Base-by-base conservation (phyloP, 2,329 filamentous ascomycete species). In the Colletotrichum agaves region DNA sequence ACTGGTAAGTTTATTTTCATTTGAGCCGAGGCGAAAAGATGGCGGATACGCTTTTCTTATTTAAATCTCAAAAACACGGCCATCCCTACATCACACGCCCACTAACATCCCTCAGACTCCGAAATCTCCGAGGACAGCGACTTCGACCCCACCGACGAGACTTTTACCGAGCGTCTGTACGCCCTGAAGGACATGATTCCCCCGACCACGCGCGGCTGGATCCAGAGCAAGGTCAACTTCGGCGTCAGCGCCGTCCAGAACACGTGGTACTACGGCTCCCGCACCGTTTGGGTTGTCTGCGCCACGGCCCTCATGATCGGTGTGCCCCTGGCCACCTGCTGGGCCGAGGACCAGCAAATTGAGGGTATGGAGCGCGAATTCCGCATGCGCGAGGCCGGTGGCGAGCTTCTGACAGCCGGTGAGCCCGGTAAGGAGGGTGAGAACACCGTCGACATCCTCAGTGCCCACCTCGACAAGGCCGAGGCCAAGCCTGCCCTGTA, bases 281-380 rank as follows among this genome's bases (percentile, higher is more conserved):
- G 95, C 84, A 89, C 92, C 62, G 85, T 97, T 73, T 99, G 94
- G 93, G 90, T 98, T 63, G 84, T 99, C 67, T 93, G 91, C 81
- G 97, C 94, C 71, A 94, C 91, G 70, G 93, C 93, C 68, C 87
- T 99, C 77, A 84, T 99, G 78, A 83, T 98, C 71, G 94, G 94
- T 74, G 93, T 98, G 58, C 96, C 96, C 63, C 98, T 94, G 86
- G 94, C 94, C 67, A 85, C 99, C 73, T 95, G 94, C 66, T 95
- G 94, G 78, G 90, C 92, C 71, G 96, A 99, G 85, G 96, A 99
- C 85, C 94, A 98, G 86, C 93, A 97, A 85, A 90, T 97, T 79
- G 86, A 95, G 72, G 95, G 97, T 85, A 97, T 98, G 93, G 96
- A 99, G 89, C 90, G 94, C 81, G 95, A 98, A 84, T 94, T 94